Evolutionary conservation across 352 stramenopile species (phyloP).

Genomic region (Globisporangium apiculatum): DNA sequence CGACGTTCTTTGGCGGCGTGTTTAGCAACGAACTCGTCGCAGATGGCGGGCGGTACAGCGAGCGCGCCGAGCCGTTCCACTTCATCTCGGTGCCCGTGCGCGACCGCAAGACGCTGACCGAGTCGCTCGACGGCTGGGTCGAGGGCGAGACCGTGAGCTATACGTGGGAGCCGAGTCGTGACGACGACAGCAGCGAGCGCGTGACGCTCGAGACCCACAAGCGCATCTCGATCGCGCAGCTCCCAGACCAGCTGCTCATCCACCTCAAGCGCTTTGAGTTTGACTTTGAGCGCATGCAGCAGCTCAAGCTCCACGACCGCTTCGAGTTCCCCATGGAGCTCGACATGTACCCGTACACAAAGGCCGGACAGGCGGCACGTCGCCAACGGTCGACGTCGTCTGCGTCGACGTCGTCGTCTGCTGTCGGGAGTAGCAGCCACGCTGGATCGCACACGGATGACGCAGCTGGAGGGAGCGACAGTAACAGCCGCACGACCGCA

Average conservation of each 20-base stretch:
- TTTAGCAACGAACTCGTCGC: slow-evolving; percentile 91
- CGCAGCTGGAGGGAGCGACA: slow-evolving; percentile 19
- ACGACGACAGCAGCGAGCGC: slow-evolving; percentile 38
- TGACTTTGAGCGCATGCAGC: slow-evolving; percentile 92
- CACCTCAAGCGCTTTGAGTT: slow-evolving; percentile 96
- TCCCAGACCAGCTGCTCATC: slow-evolving; percentile 89
- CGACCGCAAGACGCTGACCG: slow-evolving; percentile 79
- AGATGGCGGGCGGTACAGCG: slow-evolving; percentile 80
- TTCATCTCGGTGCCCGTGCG: slow-evolving; percentile 88
- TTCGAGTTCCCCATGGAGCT: slow-evolving; percentile 91
- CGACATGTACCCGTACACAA: slow-evolving; percentile 88
- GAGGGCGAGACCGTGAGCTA: slow-evolving; percentile 89
- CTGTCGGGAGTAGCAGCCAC: not conserved
- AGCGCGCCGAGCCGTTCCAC: slow-evolving; percentile 87
- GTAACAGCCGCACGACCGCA: slow-evolving; percentile 18
- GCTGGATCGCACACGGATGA: slow-evolving; percentile 5
- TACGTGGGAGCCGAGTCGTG: slow-evolving; percentile 61
- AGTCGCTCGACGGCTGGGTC: slow-evolving; percentile 83
- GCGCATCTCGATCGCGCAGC: slow-evolving; percentile 81
- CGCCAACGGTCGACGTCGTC: slow-evolving; percentile 18
- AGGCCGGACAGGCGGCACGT: slow-evolving; percentile 69
- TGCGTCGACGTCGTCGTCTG: slow-evolving; percentile 3
- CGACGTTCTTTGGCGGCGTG: slow-evolving; percentile 84
- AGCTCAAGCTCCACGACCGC: slow-evolving; percentile 91
- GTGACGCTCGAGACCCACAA: slow-evolving; percentile 88